A percentile compares a stretch with the other conserved stretches of the same genome.
Conservation (phyloP, 495 filamentous ascomycete species). For the Letharia lupina region DNA sequence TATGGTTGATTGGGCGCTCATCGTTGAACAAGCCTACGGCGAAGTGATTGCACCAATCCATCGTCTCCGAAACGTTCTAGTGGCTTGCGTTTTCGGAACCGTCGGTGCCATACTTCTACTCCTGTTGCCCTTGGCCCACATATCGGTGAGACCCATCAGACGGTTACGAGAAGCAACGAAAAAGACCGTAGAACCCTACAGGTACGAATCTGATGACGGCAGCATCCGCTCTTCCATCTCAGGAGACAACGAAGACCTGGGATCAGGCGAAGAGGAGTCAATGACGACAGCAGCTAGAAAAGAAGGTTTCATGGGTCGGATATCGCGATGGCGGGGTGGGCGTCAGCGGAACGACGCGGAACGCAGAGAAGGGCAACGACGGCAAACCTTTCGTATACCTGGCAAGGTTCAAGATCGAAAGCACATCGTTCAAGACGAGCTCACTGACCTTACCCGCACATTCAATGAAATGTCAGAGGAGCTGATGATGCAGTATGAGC, state of each 20-base stretch:
- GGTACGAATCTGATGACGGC: constrained; percentile 21
- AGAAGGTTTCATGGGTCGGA: constrained; percentile 35
- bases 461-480: constrained; percentile 96
- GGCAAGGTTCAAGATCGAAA: constrained; percentile 68
- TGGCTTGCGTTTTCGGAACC: constrained; percentile 79
- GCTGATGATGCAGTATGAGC: constrained; percentile 73
- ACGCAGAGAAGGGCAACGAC: constrained; percentile 35
- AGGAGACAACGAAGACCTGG: constrained; percentile 30
- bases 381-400: constrained; percentile 69
- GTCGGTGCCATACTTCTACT: constrained; percentile 58
- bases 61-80: constrained; percentile 63
- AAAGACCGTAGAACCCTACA: constrained; percentile 60
- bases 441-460: constrained; percentile 76
- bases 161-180: constrained; percentile 68
- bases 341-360: constrained; percentile 16
- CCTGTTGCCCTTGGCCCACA: constrained; percentile 68
- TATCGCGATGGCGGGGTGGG: constrained; percentile 28
- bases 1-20: constrained; percentile 69
- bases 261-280: constrained; percentile 16
- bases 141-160: constrained; percentile 70
- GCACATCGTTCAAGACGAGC: constrained; percentile 71
- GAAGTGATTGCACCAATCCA: constrained; percentile 72
- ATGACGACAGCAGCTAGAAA: constrained; percentile 30
- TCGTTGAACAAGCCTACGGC: constrained; percentile 64
- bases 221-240: constrained; percentile 34